A percentile compares a stretch with the other conserved stretches of the same genome.
phyloP scores from a whole-genome alignment of 495 filamentous ascomycete species.

The Physcia stellaris region DNA sequence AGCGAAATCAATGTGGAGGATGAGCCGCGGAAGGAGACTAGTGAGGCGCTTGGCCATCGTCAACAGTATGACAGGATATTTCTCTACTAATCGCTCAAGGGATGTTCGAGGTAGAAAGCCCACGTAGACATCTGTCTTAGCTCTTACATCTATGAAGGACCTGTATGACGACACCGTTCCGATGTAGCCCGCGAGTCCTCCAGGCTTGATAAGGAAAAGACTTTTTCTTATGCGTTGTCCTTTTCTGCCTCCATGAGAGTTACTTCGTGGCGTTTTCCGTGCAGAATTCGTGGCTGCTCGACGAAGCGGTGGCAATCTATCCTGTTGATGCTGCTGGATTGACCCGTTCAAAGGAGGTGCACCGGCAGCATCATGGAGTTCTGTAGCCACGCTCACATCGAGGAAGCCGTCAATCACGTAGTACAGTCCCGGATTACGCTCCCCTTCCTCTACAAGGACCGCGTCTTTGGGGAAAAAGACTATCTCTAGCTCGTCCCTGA shows the following conservation, averaged over 20 bases:
- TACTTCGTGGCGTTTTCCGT: constrained; percentile 20
- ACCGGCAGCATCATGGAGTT: constrained; percentile 35
- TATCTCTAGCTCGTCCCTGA: constrained; percentile 89
- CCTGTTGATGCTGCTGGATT: constrained; percentile 23
- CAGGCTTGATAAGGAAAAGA: constrained; percentile 86
- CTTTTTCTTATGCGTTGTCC: constrained; percentile 48
- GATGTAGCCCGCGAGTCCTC: constrained; percentile 86
- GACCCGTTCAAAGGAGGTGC: constrained; percentile 16
- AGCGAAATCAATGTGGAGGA: constrained; percentile 95
- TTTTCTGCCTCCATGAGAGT: constrained; percentile 18
- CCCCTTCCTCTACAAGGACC: constrained; percentile 92
- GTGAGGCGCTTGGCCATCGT: constrained; percentile 94
- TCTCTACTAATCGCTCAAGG: constrained; percentile 82
- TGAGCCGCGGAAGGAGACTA: constrained; percentile 74
- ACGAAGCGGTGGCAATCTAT: constrained; percentile 33
- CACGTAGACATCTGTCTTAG: constrained; percentile 97
- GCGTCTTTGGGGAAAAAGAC: constrained; percentile 93
- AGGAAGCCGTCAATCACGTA: constrained; percentile 97
- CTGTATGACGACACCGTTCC: constrained; percentile 87
- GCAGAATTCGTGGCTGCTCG: constrained; percentile 37
- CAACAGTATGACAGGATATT: constrained; percentile 77
- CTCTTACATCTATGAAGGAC: constrained; percentile 91
- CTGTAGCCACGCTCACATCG: constrained; percentile 67
- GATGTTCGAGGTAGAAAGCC: constrained; percentile 82
- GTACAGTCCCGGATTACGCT: constrained; percentile 89